A percentile compares a stretch with the other conserved stretches of the same genome.
phyloP scores from a whole-genome alignment of 1,139 yeast genomes.

The Pichia kudriavzevii region DNA sequence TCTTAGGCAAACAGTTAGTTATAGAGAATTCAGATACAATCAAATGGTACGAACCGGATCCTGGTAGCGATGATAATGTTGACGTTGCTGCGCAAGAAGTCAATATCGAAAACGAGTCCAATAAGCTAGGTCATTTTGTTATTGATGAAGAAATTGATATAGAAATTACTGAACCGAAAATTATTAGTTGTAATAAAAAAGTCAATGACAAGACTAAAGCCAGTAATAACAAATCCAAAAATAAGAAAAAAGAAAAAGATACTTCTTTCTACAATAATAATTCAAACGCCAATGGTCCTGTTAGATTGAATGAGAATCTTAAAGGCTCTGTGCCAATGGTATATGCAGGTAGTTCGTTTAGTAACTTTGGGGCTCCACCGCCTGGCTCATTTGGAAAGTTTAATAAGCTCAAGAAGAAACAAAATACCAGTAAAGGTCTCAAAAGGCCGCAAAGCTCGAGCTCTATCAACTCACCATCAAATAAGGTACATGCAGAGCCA shows the following conservation, averaged over 20 bases:
- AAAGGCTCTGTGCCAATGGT: neutral
- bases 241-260: slow-evolving; percentile 1
- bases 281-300: too few species aligned
- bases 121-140: slow-evolving; percentile 4
- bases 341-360: slow-evolving; percentile 17
- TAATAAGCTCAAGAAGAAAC: slow-evolving; percentile 8
- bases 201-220: neutral
- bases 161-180: neutral
- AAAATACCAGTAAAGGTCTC: slow-evolving; percentile 1
- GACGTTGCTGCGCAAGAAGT: neutral
- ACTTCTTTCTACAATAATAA: neutral
- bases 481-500: too few species aligned
- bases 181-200: neutral
- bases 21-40: slow-evolving; percentile 30
- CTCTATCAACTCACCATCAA: too few species aligned
- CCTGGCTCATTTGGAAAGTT: slow-evolving; percentile 11
- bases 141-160: slow-evolving; percentile 5
- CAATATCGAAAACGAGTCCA: neutral
- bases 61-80: slow-evolving; percentile 15
- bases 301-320: too few species aligned
- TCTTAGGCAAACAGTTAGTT: slow-evolving; percentile 29
- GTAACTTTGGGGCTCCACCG: slow-evolving; percentile 11
- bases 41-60: too few species aligned
- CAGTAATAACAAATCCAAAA: slow-evolving; percentile 1
- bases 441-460: slow-evolving; percentile 9